Conservation (phyloP, 176 grass and related monocot species). For the Microstegium vimineum region DNA sequence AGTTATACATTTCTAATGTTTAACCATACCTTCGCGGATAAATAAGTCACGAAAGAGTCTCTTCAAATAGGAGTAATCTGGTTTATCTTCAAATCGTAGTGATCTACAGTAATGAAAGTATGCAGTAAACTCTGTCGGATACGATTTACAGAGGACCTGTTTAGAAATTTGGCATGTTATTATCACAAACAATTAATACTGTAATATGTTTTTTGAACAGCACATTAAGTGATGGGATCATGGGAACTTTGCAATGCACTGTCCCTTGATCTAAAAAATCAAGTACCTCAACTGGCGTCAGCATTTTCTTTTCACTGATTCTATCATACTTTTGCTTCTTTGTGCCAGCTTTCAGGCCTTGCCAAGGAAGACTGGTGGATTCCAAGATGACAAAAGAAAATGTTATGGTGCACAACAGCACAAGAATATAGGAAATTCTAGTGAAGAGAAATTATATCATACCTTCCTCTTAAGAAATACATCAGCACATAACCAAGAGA, state of each 20-base stretch:
- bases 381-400: slow-evolving; percentile 27
- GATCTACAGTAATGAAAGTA: slow-evolving; percentile 93
- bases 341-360: slow-evolving; percentile 80
- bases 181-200: not conserved
- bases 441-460: not conserved
- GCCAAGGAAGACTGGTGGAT: slow-evolving; percentile 66
- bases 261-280: not conserved
- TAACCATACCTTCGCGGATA: slow-evolving; percentile 62
- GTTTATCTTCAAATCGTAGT: slow-evolving; percentile 88
- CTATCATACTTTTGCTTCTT: slow-evolving; percentile 91
- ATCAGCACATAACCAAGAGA: slow-evolving; percentile 88
- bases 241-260: not conserved
- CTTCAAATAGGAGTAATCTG: slow-evolving; percentile 83
- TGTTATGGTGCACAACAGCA: slow-evolving; percentile 1
- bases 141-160: slow-evolving; percentile 67
- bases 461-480: slow-evolving; percentile 96
- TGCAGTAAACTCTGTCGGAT: slow-evolving; percentile 61
- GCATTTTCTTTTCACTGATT: slow-evolving; percentile 87
- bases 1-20: not conserved
- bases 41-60: slow-evolving; percentile 82
- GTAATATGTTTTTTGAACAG: not conserved
- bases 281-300: slow-evolving; percentile 74
- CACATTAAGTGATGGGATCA: not conserved
- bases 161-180: not conserved
- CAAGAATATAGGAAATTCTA: slow-evolving; percentile 4